Percentiles rank a stretch among this genome's conserved stretches.
Conservation (phyloP, 805 yeast genomes). For the Kazachstania psychrophila region DNA sequence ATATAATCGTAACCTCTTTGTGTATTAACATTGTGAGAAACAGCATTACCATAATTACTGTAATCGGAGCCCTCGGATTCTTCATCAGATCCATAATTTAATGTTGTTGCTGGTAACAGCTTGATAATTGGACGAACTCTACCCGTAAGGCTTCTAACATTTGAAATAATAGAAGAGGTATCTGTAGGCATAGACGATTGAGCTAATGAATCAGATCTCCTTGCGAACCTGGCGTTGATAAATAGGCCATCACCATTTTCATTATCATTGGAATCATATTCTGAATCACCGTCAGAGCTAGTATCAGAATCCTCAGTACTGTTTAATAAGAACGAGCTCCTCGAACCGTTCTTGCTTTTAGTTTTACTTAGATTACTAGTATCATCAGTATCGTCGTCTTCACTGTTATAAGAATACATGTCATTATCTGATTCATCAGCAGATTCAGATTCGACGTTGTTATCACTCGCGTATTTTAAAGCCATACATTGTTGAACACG, state of each 20-base stretch:
- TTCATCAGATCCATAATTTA: slow-evolving; percentile 66
- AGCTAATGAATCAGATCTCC: slow-evolving; percentile 20
- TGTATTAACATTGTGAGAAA: slow-evolving; percentile 65
- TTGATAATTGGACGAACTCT: slow-evolving; percentile 51
- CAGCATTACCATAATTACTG: slow-evolving; percentile 38
- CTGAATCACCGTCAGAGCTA: slow-evolving; percentile 7
- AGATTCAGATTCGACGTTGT: slow-evolving; percentile 11
- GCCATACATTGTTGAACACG: slow-evolving; percentile 93
- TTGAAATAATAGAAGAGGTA: slow-evolving; percentile 19
- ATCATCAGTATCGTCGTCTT: slow-evolving; percentile 26
- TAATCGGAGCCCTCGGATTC: slow-evolving; percentile 35
- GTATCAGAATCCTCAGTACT: slow-evolving; percentile 3
- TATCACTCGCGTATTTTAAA: slow-evolving; percentile 28
- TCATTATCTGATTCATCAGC: background rate
- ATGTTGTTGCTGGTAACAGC: slow-evolving; percentile 73
- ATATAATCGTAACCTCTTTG: slow-evolving; percentile 68
- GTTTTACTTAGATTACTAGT: background rate
- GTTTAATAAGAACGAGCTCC: background rate
- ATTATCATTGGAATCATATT: slow-evolving; percentile 17
- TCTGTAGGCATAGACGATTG: slow-evolving; percentile 22
- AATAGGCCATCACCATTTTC: slow-evolving; percentile 28
- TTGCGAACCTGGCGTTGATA: slow-evolving; percentile 26
- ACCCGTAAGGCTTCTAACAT: slow-evolving; percentile 7
- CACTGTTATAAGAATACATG: slow-evolving; percentile 17
- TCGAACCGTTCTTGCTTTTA: background rate